Percentiles rank a stretch among this genome's conserved stretches.
These are phyloP conservation scores for Nicotiana obtusifolia DNA, from an alignment of 257 asterid genomes.

Conservation along the genomic window DNA sequence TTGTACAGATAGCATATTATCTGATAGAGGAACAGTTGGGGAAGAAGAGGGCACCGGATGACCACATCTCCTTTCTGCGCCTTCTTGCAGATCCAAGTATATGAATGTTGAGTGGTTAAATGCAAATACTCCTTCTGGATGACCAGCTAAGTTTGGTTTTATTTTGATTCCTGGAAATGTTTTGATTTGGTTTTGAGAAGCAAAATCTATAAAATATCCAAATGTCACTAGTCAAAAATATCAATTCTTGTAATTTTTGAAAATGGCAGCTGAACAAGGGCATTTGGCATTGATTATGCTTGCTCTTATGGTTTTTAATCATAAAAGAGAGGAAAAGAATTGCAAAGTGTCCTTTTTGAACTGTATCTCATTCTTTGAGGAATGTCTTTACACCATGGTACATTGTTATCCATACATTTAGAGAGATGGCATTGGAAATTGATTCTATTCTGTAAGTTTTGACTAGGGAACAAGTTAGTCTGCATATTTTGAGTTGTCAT, in stretches of 20 bases:
- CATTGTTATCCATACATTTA: background rate
- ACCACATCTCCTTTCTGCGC: constrained; percentile 80
- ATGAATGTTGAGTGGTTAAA: background rate
- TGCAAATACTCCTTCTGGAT: background rate
- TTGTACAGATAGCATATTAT: constrained; percentile 75
- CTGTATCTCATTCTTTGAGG: constrained; percentile 3
- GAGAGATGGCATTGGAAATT: background rate
- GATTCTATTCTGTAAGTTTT: background rate
- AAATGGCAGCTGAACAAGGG: background rate
- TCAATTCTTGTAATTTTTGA: background rate
- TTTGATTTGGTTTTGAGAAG: constrained; percentile 2
- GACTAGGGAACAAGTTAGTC: background rate
- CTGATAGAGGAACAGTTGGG: constrained; percentile 94
- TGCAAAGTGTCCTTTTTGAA: background rate
- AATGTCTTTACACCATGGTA: background rate
- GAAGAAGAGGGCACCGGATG: constrained; percentile 44
- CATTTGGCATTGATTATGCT: background rate
- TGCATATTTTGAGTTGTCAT: background rate
- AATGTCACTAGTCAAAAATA: background rate
- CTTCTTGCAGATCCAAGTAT: constrained; percentile 78
- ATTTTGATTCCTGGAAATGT: background rate
- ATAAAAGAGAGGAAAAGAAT: background rate
- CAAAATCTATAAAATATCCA: background rate
- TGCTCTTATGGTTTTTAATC: constrained; percentile 2
- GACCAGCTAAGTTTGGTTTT: background rate